These are phyloP conservation scores for Trametes cinnabarina DNA, from an alignment of 768 basidiomycete genomes.

Conservation along the genomic window DNA sequence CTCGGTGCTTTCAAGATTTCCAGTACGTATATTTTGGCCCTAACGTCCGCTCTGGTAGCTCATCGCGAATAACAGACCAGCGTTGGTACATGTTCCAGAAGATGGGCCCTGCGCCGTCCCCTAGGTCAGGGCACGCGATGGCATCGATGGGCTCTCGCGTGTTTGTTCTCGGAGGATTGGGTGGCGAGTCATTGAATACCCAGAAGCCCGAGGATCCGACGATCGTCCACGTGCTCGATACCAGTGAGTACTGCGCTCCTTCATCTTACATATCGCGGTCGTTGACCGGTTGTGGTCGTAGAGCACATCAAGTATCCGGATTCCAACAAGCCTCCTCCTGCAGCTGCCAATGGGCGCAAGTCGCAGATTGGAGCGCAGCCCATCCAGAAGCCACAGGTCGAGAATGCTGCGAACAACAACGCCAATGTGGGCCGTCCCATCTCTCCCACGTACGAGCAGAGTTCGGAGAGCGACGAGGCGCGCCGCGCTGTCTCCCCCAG, in stretches of 20 bases:
- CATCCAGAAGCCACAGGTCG: background rate
- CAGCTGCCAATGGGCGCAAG: conserved; percentile 17
- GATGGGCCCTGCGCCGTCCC: conserved; percentile 94
- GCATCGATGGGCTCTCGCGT: conserved; percentile 86
- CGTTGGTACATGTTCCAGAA: conserved; percentile 99
- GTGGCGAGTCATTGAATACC: conserved; percentile 85
- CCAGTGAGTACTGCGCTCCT: conserved; percentile 64
- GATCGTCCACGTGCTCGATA: conserved; percentile 89
- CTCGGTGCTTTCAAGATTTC: conserved; percentile 96
- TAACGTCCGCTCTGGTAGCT: background rate
- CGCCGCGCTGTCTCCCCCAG: conserved; percentile 69
- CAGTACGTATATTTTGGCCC: conserved; percentile 55
- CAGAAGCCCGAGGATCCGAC: conserved; percentile 74
- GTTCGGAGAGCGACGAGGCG: conserved; percentile 50
- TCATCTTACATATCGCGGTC: background rate
- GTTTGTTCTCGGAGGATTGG: conserved; percentile 92
- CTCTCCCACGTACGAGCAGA: conserved; percentile 51
- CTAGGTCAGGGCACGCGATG: conserved; percentile 98
- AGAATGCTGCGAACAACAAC: conserved; percentile 30
- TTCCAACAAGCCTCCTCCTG: conserved; percentile 43
- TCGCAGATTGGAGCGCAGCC: conserved; percentile 8
- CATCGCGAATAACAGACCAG: conserved; percentile 56
- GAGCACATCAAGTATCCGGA: conserved; percentile 95
- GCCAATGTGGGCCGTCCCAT: conserved; percentile 53
- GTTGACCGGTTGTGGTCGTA: conserved; percentile 26